A percentile compares a stretch with the other conserved stretches of the same genome.
Conservation (phyloP, 192 early-diverging fungal species). For the Mortierella claussenii region DNA sequence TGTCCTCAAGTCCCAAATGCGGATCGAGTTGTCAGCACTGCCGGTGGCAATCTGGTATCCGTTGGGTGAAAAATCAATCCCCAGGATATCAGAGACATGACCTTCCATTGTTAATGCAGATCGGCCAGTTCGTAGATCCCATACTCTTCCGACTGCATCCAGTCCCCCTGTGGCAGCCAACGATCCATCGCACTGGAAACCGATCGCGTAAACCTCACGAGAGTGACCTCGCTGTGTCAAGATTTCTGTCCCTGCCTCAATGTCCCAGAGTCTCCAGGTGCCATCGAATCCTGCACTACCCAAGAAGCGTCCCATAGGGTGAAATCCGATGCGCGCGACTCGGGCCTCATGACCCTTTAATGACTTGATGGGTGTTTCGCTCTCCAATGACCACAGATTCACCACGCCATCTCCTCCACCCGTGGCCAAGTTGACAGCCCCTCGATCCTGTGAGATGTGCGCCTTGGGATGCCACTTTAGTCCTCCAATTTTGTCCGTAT, state of each 20-base stretch:
- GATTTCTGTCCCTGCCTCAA: conserved; percentile 77
- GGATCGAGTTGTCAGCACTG: conserved; percentile 90
- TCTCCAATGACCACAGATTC: conserved; percentile 86
- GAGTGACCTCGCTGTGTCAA: conserved; percentile 96
- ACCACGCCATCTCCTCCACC: conserved; percentile 84
- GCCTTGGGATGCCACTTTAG: conserved; percentile 89
- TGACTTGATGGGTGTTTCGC: conserved; percentile 77
- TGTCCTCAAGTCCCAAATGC: conserved; percentile 92
- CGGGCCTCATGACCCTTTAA: conserved; percentile 86
- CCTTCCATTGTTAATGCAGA: conserved; percentile 90
- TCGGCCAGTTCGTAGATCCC: conserved; percentile 95
- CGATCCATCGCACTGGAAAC: conserved; percentile 92
- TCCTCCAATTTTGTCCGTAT: conserved; percentile 89
- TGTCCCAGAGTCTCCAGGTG: conserved; percentile 98
- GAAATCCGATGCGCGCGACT: conserved; percentile 88
- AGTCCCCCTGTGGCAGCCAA: conserved; percentile 90
- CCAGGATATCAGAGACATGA: conserved; percentile 90
- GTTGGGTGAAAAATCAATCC: conserved; percentile 93
- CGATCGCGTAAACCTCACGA: conserved; percentile 90
- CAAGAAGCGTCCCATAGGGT: conserved; percentile 88
- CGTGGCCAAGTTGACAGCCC: conserved; percentile 81
- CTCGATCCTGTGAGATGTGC: conserved; percentile 65
- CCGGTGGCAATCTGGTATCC: conserved; percentile 93
- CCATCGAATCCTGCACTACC: conserved; percentile 82
- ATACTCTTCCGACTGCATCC: conserved; percentile 94